Base-by-base conservation (phyloP, 768 basidiomycete species). In the Amanita molliuscula region DNA sequence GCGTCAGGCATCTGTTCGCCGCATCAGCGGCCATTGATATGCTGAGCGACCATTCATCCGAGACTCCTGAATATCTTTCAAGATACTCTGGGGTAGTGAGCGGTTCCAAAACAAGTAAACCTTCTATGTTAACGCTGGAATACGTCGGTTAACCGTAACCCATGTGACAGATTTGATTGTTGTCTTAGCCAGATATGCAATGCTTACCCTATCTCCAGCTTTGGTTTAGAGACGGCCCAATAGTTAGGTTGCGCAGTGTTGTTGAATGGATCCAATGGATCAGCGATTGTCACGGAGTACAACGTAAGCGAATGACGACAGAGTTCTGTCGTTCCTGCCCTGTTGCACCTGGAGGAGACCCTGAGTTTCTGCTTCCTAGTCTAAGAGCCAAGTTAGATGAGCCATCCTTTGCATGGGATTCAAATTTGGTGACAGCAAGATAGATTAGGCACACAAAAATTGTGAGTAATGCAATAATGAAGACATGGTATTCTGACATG, bases 61-160 rank as follows among this genome's bases (percentile, higher is more conserved):
- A 62, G 7, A 73, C 65, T 4, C 66, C 62, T 10, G 72, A 67
- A 62, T 83, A 84, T 54, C 74, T 73, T 58, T 84, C 75, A 65
- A 68, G 84, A 31, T 82, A 62, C 3, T 69, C 68, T 0, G 85
- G 83, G 1, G 74, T 65, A 62, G 85, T 85, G 66, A 86, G 86
- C 2, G 85, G 88, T 62, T 92, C 88, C 26, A 81, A 66, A 6
- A 81, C 79, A 59, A 89, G 79, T 64, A 82, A 77, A 0, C 88
- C 87, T 34, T 81, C 84, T 35, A 88, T 65, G 59, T 88, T 88
- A 43, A 84, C 79, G n/a, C 79, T 43, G 25, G 21, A 18, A 23
- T 18, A 20, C 21, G 28, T 10, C 15, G 23, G 26, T 35, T 21
- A 20, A 16, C 25, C 29, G 4, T 29, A 29, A 10, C n/a, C n/a